A percentile compares a stretch with the other conserved stretches of the same genome.
Evolutionary conservation across 192 early-diverging fungal genomes (phyloP).

Genomic region (Globomyces pollinis-pini): DNA sequence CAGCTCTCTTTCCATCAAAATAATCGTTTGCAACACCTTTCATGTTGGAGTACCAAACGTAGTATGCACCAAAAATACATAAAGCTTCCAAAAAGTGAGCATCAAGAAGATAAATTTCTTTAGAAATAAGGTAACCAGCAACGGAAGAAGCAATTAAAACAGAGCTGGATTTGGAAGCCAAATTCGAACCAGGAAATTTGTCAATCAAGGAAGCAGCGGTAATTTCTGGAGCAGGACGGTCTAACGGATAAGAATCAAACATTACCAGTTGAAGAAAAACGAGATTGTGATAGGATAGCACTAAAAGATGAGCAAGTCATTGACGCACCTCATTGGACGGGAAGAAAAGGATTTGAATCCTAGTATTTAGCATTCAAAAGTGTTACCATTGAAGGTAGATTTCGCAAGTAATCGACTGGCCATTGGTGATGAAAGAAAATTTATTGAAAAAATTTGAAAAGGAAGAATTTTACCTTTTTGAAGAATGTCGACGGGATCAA

Average conservation of each 20-base stretch:
- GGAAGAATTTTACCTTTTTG: no score
- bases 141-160: constrained; percentile 75
- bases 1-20: constrained; percentile 42
- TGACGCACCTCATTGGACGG: neutral
- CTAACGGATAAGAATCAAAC: constrained; percentile 2
- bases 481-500: constrained; percentile 8
- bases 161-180: constrained; percentile 82
- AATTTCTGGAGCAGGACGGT: constrained; percentile 61
- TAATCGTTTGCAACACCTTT: constrained; percentile 80
- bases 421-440: constrained; percentile 5
- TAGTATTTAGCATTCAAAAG: neutral
- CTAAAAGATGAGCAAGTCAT: neutral
- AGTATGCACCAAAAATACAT: constrained; percentile 71
- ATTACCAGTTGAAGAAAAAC: constrained; percentile 4
- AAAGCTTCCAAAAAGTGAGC: constrained; percentile 82
- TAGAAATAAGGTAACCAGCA: constrained; percentile 82
- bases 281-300: neutral
- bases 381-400: neutral
- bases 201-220: constrained; percentile 90
- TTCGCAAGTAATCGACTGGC: neutral
- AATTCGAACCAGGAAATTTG: constrained; percentile 80
- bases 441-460: neutral
- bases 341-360: neutral
- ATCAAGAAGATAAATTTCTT: constrained; percentile 97
- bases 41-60: constrained; percentile 66